Conservation (phyloP, 257 asterid genomes). For the Solanum neorickii region DNA sequence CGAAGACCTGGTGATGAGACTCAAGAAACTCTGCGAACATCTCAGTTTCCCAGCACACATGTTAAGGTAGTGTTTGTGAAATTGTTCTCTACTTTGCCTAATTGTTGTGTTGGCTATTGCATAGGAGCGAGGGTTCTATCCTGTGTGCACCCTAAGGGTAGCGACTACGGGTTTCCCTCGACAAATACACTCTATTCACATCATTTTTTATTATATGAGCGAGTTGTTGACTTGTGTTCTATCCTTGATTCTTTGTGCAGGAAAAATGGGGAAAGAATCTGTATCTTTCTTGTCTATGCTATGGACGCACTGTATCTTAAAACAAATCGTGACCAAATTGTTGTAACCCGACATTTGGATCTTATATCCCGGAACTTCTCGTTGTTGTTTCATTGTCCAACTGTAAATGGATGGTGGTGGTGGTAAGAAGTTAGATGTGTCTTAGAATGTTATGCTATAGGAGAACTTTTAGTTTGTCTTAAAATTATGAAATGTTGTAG, state of each 20-base stretch:
- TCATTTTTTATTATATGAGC: not conserved
- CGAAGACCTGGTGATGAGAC: conserved; percentile 26
- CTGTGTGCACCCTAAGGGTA: not conserved
- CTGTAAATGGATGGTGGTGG: conserved; percentile 1
- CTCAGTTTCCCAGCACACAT: conserved; percentile 32
- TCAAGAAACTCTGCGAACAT: conserved; percentile 35
- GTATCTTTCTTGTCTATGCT: conserved; percentile 22
- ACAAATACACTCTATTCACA: not conserved
- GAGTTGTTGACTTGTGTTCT: not conserved
- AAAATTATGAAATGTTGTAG: not conserved
- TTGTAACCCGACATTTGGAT: not conserved
- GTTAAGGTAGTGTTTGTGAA: conserved; percentile 16
- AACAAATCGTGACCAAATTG: not conserved
- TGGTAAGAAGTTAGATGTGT: not conserved
- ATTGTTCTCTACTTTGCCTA: not conserved
- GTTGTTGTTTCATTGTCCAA: not conserved
- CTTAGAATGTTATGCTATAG: not conserved
- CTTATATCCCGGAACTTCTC: not conserved
- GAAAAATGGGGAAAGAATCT: conserved; percentile 28
- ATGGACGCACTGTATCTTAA: conserved; percentile 22
- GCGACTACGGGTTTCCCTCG: not conserved
- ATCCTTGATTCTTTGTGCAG: not conserved
- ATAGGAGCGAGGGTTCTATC: not conserved
- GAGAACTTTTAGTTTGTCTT: not conserved
- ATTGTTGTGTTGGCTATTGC: not conserved